Evolutionary conservation across 1,284 basidiomycete genomes (phyloP).

Genomic region (Melampsora abietis-canadensis): DNA sequence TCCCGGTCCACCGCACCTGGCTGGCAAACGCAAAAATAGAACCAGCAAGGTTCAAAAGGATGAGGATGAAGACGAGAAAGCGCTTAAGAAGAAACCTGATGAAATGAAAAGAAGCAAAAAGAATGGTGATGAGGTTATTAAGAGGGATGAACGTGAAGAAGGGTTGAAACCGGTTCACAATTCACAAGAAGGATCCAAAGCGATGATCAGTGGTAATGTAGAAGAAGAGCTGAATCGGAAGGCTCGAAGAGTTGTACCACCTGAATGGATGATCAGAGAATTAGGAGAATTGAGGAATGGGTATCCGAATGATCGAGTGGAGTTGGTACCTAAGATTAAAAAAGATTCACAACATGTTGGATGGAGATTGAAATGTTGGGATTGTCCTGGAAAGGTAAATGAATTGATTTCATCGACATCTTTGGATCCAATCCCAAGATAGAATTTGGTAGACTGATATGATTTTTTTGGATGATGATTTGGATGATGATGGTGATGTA

Average conservation of each 20-base stretch:
- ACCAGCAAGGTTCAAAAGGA: neutral
- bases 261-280: constrained; percentile 33
- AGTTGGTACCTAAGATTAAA: constrained; percentile 27
- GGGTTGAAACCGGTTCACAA: too few species aligned
- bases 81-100: too few species aligned
- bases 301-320: constrained; percentile 37
- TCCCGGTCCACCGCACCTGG: neutral
- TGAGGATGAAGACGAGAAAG: neutral
- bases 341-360: constrained; percentile 55
- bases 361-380: constrained; percentile 89
- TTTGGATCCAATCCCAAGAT: constrained; percentile 46
- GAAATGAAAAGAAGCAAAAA: too few species aligned
- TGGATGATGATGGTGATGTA: constrained; percentile 52
- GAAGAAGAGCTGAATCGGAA: neutral
- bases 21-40: neutral
- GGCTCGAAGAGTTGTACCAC: constrained; percentile 16
- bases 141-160: too few species aligned
- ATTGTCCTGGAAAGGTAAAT: constrained; percentile 84
- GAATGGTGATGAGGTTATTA: too few species aligned
- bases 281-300: neutral
- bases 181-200: too few species aligned
- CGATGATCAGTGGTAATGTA: too few species aligned
- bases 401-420: neutral
- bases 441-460: neutral
- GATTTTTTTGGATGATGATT: constrained; percentile 6